phyloP scores from a whole-genome alignment of 2,329 filamentous ascomycete species.

The Aspergillus candidus region DNA sequence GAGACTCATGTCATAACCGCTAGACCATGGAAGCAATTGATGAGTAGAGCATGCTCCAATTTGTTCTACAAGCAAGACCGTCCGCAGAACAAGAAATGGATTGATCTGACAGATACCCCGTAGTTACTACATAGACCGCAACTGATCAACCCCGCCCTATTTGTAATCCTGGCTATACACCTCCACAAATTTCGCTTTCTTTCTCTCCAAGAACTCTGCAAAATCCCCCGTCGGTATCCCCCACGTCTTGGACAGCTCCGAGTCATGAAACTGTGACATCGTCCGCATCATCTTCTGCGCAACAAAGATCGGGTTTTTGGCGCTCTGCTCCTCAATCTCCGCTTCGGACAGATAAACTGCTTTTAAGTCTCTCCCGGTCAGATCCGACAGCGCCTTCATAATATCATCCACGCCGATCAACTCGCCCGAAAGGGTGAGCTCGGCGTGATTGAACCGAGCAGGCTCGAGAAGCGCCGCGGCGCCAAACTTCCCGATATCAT shows the following conservation, averaged over 20 bases:
- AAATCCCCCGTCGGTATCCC: conserved; percentile 41
- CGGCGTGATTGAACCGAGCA: conserved; percentile 34
- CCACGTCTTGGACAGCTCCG: conserved; percentile 28
- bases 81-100: no score
- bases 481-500: conserved; percentile 45
- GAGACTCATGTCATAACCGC: no score
- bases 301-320: conserved; percentile 33
- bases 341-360: conserved; percentile 37
- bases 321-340: conserved; percentile 33
- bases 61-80: conserved; percentile 1
- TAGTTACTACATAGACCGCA: no score
- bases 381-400: conserved; percentile 31
- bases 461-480: conserved; percentile 42
- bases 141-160: no score
- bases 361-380: conserved; percentile 31
- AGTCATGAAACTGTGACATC: conserved; percentile 33
- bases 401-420: conserved; percentile 33
- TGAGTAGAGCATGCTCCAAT: no score
- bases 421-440: conserved; percentile 41
- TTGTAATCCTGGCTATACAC: conserved; percentile 7
- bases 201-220: conserved; percentile 38
- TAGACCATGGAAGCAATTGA: no score
- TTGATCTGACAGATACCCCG: no score
- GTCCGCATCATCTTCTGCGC: conserved; percentile 35
- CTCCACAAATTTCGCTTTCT: conserved; percentile 26